A percentile compares a stretch with the other conserved stretches of the same genome.
These are phyloP conservation scores for Fusarium anthophilum DNA, from an alignment of 2,329 filamentous ascomycete species.

Conservation along the genomic window DNA sequence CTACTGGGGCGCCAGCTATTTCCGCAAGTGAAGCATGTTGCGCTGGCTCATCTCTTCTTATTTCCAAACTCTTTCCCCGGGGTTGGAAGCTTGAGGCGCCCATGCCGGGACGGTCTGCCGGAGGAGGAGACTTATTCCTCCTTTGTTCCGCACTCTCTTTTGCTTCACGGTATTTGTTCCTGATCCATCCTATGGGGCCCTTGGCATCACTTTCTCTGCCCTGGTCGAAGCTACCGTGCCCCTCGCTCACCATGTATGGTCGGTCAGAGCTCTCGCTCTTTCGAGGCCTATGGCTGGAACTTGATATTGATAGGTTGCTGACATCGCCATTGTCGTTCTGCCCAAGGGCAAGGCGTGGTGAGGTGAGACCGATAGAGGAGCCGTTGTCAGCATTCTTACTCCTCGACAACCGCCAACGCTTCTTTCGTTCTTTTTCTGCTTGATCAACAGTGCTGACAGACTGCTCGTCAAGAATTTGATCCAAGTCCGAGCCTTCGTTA, in stretches of 20 bases:
- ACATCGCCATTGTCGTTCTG: conserved; percentile 70
- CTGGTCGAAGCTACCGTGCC: conserved; percentile 50
- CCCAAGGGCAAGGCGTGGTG: conserved; percentile 62
- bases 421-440: conserved; percentile 74
- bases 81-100: conserved; percentile 45
- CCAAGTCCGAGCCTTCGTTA: conserved; percentile 84
- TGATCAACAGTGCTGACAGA: conserved; percentile 49
- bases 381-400: conserved; percentile 66
- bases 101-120: conserved; percentile 48
- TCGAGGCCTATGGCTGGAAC: conserved; percentile 59
- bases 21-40: conserved; percentile 17
- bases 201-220: conserved; percentile 57
- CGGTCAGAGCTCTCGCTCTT: conserved; percentile 63
- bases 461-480: conserved; percentile 71
- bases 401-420: conserved; percentile 77
- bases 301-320: conserved; percentile 75
- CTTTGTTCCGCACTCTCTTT: conserved; percentile 66
- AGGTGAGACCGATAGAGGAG: conserved; percentile 53
- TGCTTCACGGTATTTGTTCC: conserved; percentile 67
- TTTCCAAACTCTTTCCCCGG: conserved; percentile 60
- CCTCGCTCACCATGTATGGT: conserved; percentile 52
- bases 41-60: conserved; percentile 50
- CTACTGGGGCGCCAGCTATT: conserved; percentile 19
- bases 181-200: conserved; percentile 67
- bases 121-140: conserved; percentile 66